Percentiles rank a stretch among this genome's conserved stretches.
Conservation (phyloP, 2,329 filamentous ascomycete genomes). For the Pleochaeta shiraiana region DNA sequence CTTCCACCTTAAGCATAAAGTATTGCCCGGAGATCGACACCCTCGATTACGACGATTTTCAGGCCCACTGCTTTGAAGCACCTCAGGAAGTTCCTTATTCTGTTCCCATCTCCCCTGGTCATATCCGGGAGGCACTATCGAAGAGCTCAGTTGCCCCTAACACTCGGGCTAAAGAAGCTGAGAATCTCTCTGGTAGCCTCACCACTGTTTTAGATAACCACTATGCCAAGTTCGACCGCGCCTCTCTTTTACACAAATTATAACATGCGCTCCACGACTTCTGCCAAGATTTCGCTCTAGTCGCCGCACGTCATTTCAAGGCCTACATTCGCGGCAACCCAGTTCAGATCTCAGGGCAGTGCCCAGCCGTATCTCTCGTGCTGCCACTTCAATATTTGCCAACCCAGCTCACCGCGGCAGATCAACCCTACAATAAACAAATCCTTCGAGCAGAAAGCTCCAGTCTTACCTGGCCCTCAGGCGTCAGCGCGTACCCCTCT, state of each 20-base stretch:
- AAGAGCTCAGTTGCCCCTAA: background rate
- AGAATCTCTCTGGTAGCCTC: background rate
- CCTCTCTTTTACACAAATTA: background rate
- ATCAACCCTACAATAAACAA: background rate
- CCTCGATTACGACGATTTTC: background rate
- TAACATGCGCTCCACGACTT: background rate
- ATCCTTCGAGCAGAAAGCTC: background rate
- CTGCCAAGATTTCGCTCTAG: background rate
- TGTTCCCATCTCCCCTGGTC: no score
- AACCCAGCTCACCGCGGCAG: background rate
- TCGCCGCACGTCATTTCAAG: background rate
- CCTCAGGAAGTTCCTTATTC: no score
- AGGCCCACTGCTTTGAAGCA: background rate
- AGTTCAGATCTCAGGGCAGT: background rate
- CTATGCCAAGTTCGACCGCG: background rate
- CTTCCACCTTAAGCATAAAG: background rate
- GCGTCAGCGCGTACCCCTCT: no score
- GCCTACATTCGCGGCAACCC: background rate
- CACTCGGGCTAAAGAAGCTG: background rate
- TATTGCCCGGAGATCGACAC: background rate
- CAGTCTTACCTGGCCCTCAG: no score
- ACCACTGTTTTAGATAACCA: background rate
- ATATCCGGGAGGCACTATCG: background rate
- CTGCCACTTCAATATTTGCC: background rate
- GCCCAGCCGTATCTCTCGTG: background rate